Evolutionary conservation across 345 rosid species (phyloP).

Genomic region (Hirschfeldia incana): DNA sequence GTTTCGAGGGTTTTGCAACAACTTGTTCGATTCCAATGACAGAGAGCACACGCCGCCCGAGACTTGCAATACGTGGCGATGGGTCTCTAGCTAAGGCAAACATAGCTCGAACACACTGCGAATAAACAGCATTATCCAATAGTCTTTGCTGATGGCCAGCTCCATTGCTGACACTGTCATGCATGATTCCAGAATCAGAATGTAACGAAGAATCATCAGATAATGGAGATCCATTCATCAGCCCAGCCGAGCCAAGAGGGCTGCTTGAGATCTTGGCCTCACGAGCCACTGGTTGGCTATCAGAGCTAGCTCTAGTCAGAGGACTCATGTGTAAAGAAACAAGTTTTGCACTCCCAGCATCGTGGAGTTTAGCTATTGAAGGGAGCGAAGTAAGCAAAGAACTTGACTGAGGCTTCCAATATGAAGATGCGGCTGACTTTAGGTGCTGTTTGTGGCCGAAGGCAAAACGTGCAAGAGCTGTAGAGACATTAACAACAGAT

Average conservation of each 20-base stretch:
- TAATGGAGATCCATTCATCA: constrained; percentile 94
- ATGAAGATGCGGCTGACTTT: constrained; percentile 80
- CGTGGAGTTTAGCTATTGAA: constrained; percentile 75
- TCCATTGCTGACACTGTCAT: constrained; percentile 83
- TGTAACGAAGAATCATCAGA: constrained; percentile 97
- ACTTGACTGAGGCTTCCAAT: constrained; percentile 87
- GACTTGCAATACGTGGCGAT: constrained; percentile 80
- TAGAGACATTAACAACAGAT: constrained; percentile 35
- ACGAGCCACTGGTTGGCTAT: constrained; percentile 56
- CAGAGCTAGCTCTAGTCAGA: constrained; percentile 72
- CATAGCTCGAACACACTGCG: constrained; percentile 81
- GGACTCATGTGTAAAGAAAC: constrained; percentile 80
- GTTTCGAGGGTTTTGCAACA: constrained; percentile 63
- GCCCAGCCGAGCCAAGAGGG: constrained; percentile 78
- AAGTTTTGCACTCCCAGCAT: constrained; percentile 68
- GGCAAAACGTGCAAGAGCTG: constrained; percentile 97
- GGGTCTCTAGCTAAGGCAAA: constrained; percentile 92
- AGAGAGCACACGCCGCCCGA: constrained; percentile 80
- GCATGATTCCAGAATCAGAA: constrained; percentile 84
- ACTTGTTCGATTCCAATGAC: constrained; percentile 94
- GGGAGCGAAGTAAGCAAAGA: constrained; percentile 73
- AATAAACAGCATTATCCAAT: constrained; percentile 75
- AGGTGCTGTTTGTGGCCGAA: constrained; percentile 94
- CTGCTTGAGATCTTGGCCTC: constrained; percentile 86
- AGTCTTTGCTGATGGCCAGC: constrained; percentile 61